phyloP scores from a whole-genome alignment of 192 early-diverging fungal species.

The Linnemannia elongata region DNA sequence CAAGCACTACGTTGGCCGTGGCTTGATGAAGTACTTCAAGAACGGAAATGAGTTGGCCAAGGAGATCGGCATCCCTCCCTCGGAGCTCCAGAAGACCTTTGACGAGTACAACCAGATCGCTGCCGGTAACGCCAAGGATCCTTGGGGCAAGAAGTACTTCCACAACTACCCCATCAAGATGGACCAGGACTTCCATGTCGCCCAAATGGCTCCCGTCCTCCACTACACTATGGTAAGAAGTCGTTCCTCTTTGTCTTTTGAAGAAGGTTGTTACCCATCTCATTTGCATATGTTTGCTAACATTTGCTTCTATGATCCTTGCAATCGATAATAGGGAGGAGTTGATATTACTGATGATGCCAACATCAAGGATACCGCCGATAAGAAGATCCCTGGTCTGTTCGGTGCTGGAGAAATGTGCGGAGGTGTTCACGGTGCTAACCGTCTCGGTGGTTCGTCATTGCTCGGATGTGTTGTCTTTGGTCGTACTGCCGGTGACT shows the following conservation, averaged over 20 bases:
- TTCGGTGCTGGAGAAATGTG: slow-evolving; percentile 95
- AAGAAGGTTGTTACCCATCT: slow-evolving; percentile 45
- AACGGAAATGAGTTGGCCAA: slow-evolving; percentile 82
- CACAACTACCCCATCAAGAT: slow-evolving; percentile 70
- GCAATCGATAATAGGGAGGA: slow-evolving; percentile 71
- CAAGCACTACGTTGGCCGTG: slow-evolving; percentile 91
- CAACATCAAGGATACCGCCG: slow-evolving; percentile 68
- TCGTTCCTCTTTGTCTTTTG: slow-evolving; percentile 57
- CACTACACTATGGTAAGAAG: slow-evolving; percentile 87
- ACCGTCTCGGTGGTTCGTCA: slow-evolving; percentile 94
- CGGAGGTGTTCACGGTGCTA: slow-evolving; percentile 96
- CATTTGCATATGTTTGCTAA: background rate
- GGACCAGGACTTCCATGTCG: slow-evolving; percentile 74
- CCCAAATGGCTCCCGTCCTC: slow-evolving; percentile 82
- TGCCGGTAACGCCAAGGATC: slow-evolving; percentile 68
- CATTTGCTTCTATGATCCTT: slow-evolving; percentile 12
- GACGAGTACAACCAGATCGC: slow-evolving; percentile 72
- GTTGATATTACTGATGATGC: slow-evolving; percentile 83
- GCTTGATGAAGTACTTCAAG: slow-evolving; percentile 88
- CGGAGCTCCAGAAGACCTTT: slow-evolving; percentile 68
- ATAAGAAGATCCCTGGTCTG: slow-evolving; percentile 80
- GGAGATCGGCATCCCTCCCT: slow-evolving; percentile 74
- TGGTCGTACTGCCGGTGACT: slow-evolving; percentile 91
- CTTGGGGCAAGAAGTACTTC: slow-evolving; percentile 80
- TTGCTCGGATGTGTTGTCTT: slow-evolving; percentile 96